These are phyloP conservation scores for Leishmania tropica DNA, from an alignment of 208 protist species.

Conservation along the genomic window DNA sequence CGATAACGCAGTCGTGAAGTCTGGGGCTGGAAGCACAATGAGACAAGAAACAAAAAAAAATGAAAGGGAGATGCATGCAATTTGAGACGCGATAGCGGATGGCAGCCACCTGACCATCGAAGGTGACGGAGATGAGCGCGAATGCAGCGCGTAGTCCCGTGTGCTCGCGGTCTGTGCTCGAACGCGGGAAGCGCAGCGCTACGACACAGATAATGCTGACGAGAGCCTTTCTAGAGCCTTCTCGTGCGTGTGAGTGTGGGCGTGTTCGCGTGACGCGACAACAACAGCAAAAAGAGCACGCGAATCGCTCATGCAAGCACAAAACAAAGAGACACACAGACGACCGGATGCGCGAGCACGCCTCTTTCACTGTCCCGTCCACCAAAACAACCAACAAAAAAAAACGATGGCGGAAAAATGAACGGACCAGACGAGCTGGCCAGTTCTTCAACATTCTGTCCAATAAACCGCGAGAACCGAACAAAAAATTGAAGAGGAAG, in stretches of 20 bases:
- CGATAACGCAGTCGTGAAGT: neutral
- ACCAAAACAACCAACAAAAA: neutral
- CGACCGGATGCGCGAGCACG: too few relatives aligned
- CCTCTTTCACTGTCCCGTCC: too few relatives aligned
- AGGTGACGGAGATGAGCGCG: neutral
- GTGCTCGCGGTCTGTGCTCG: too few relatives aligned
- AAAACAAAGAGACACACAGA: too few relatives aligned
- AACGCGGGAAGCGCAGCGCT: too few relatives aligned
- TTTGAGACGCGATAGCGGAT: neutral
- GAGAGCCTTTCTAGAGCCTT: neutral
- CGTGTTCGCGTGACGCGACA: neutral
- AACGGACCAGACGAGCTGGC: too few relatives aligned
- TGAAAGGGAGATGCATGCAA: neutral
- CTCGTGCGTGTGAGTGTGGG: neutral
- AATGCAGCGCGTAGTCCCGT: neutral
- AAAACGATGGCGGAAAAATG: neutral
- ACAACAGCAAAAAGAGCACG: neutral
- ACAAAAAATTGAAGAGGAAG: constrained; percentile 9
- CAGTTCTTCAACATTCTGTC: too few relatives aligned
- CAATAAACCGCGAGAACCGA: neutral
- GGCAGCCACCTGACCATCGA: neutral
- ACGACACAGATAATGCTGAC: too few relatives aligned
- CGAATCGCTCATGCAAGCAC: neutral
- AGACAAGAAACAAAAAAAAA: neutral
- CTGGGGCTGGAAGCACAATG: neutral